Percentiles rank a stretch among this genome's conserved stretches.
phyloP scores from a whole-genome alignment of 2,329 filamentous ascomycete genomes.

The Aspergillus brunneoviolaceus region DNA sequence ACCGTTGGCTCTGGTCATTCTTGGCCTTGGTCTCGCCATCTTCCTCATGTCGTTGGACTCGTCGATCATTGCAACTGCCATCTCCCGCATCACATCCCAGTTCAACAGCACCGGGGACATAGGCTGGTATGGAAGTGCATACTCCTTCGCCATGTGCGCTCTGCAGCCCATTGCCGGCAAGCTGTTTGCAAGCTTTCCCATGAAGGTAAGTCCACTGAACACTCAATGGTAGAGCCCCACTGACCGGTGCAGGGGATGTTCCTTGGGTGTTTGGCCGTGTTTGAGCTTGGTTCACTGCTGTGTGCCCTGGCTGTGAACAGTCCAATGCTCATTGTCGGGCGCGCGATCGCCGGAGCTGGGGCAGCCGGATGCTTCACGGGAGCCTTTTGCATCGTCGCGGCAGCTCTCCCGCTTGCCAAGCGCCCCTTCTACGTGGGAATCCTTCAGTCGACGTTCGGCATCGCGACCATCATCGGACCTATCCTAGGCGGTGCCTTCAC shows the following conservation, averaged over 20 bases:
- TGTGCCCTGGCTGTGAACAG: constrained; percentile 22
- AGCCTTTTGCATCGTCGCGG: constrained; percentile 17
- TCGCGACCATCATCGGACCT: constrained; percentile 26
- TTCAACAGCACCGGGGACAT: constrained; percentile 26
- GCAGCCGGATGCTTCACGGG: constrained; percentile 25
- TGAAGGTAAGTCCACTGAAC: constrained; percentile 16
- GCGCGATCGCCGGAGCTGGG: constrained; percentile 25
- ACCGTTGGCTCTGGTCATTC: no score
- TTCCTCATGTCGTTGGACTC: constrained; percentile 6
- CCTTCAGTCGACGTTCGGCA: neutral
- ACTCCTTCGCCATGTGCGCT: constrained; percentile 24
- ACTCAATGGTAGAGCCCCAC: no score
- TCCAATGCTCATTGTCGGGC: constrained; percentile 31
- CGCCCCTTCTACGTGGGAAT: no score
- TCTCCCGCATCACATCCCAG: constrained; percentile 23
- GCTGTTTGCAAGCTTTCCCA: constrained; percentile 24
- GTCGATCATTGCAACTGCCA: constrained; percentile 23
- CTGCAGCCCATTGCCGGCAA: constrained; percentile 29
- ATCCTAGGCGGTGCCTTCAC: constrained; percentile 40
- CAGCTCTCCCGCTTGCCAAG: constrained; percentile 7
- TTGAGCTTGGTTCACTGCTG: constrained; percentile 9
- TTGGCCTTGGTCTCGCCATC: no score
- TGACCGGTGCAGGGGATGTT: no score
- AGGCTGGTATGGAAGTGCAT: constrained; percentile 27
- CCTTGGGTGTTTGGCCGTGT: no score